A percentile compares a stretch with the other conserved stretches of the same genome.
These are phyloP conservation scores for Ascochyta pisi DNA, from an alignment of 2,329 filamentous ascomycete species.

Conservation along the genomic window DNA sequence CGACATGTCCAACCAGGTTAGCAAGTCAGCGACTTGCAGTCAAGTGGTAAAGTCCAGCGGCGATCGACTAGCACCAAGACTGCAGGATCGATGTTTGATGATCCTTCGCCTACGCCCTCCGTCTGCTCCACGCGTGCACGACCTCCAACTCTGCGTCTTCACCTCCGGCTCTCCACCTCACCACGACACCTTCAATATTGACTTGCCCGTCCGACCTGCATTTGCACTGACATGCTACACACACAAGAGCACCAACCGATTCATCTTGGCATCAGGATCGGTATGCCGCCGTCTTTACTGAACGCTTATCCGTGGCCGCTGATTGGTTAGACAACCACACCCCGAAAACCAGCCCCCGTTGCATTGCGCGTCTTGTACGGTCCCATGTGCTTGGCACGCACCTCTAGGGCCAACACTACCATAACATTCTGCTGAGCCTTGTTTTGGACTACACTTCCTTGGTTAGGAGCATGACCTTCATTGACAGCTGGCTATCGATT, in stretches of 20 bases:
- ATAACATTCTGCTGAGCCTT: neutral
- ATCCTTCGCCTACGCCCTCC: slow-evolving; percentile 1
- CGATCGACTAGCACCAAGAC: slow-evolving; percentile 4
- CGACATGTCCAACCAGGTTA: neutral
- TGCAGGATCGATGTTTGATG: slow-evolving; percentile 7
- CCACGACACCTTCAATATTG: neutral
- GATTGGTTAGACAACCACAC: slow-evolving; percentile 3
- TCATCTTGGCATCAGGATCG: slow-evolving; percentile 7
- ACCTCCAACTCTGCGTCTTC: neutral
- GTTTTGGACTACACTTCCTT: neutral
- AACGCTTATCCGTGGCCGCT: slow-evolving; percentile 6
- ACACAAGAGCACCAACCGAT: neutral
- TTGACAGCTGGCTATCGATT: neutral
- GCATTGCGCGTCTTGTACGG: slow-evolving; percentile 8
- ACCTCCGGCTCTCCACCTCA: neutral
- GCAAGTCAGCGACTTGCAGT: neutral
- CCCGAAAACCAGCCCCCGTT: neutral
- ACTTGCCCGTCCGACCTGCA: neutral
- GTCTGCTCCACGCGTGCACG: neutral
- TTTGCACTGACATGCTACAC: neutral
- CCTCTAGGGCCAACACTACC: neutral
- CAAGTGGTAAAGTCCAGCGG: neutral
- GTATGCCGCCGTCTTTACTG: neutral
- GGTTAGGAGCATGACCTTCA: neutral
- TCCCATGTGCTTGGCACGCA: neutral